Conservation (phyloP, 768 basidiomycete species). For the Termitomyces sp. region DNA sequence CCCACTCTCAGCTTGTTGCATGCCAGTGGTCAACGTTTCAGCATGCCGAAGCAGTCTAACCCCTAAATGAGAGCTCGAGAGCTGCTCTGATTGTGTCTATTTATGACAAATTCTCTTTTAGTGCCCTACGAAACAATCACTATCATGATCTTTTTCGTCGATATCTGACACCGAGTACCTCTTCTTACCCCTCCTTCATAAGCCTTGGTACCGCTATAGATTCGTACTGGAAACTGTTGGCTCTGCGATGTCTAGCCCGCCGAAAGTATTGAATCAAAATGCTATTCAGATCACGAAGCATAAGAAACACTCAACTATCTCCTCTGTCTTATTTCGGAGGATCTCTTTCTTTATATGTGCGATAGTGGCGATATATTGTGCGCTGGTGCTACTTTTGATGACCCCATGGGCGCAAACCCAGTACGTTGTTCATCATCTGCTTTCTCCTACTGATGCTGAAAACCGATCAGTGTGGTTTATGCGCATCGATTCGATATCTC, state of each 20-base stretch:
- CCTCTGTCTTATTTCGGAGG: neutral
- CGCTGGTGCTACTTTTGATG: slow-evolving; percentile 26
- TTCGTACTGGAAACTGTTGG: neutral
- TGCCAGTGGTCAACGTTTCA: no score
- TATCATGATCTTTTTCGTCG: neutral
- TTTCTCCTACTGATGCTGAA: neutral
- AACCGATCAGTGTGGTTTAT: slow-evolving; percentile 25
- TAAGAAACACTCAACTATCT: neutral
- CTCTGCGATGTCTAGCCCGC: neutral
- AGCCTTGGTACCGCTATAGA: neutral
- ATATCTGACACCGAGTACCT: neutral
- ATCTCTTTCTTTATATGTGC: neutral
- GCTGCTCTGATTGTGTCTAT: neutral
- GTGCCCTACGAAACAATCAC: neutral
- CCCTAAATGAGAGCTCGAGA: no score
- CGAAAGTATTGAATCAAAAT: neutral
- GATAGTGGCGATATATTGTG: slow-evolving; percentile 12
- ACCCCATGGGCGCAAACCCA: slow-evolving; percentile 33
- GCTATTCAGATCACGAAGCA: neutral
- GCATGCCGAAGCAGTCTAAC: no score
- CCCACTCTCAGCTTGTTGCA: no score
- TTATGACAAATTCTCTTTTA: neutral
- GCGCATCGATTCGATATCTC: slow-evolving; percentile 31
- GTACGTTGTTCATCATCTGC: slow-evolving; percentile 14
- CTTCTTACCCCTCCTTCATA: neutral